Base-by-base conservation (phyloP, 2,329 filamentous ascomycete species). In the Orbilia javanica region DNA sequence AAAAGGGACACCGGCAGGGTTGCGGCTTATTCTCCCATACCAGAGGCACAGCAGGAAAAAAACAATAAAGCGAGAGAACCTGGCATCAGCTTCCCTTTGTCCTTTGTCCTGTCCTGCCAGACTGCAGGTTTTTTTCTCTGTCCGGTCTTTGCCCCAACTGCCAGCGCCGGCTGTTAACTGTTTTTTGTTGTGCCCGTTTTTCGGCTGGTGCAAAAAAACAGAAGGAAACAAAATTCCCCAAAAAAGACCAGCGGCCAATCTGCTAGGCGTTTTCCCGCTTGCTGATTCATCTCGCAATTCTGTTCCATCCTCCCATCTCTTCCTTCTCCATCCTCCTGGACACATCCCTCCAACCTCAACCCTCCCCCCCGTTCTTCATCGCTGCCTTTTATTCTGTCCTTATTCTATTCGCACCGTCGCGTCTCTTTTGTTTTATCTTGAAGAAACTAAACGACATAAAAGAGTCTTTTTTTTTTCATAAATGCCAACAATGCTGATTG, bases 401-500 rank as follows among this genome's bases (percentile, higher is more conserved):
- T 39, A 60, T 66, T 70, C 69, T 39, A 60, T 66, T 70, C 69
- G 29, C 55, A 60, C 27, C 34, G 31, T 60, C 55, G 55, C 55
- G 55, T 60, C 18, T 60, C 55, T 11, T 42, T 60, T 60, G n/a
- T n/a, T n/a, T n/a, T n/a, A n/a, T n/a, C 42, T 34, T 42, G 34
- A 64, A 42, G 60, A 36, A 64, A 60, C 34, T 31, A 48, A 63
- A n/a, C n/a, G 13, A 15, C 39, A 31, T 7, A 48, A 48, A 29
- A 50, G 44, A n/a, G n/a, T n/a, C n/a, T 48, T 48, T 31, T 68
- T 31, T 57, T 8, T 44, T 27, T 11, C 57, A 77, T 71, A 82
- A 79, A 80, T 81, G 80, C 80, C 74, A 70, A 81, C 79, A 75
- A 80, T 80, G 80, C 81, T 82, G 81, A 82, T 82, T 80, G 80